Conservation (phyloP, 2,329 filamentous ascomycete genomes). For the Colletotrichum melonis region DNA sequence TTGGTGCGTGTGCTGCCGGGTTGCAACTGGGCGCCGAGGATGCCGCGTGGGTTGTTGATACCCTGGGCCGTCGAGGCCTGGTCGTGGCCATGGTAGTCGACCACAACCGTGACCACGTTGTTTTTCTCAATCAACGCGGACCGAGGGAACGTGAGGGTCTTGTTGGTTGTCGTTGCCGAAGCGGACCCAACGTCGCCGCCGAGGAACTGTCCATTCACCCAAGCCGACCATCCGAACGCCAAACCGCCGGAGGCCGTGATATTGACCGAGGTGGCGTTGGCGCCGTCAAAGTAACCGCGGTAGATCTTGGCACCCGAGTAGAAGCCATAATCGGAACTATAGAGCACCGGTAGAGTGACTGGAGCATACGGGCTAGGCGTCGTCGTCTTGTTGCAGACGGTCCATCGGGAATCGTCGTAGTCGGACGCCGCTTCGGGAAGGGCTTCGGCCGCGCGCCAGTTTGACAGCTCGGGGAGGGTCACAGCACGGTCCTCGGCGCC, state of each 20-base stretch:
- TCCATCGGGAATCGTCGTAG: conserved; percentile 80
- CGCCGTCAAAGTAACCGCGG: conserved; percentile 75
- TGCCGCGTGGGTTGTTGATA: conserved; percentile 70
- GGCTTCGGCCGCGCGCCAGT: conserved; percentile 78
- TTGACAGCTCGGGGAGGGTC: conserved; percentile 65
- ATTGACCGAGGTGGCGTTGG: conserved; percentile 69
- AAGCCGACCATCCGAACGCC: conserved; percentile 76
- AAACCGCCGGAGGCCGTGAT: conserved; percentile 73
- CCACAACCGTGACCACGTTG: conserved; percentile 72
- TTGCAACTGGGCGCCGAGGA: conserved; percentile 66
- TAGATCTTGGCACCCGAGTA: conserved; percentile 76
- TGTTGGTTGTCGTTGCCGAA: conserved; percentile 52
- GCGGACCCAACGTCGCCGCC: conserved; percentile 71
- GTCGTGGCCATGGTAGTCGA: conserved; percentile 79
- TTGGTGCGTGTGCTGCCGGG: conserved; percentile 47
- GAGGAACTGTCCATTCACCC: conserved; percentile 73
- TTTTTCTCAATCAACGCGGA: conserved; percentile 60
- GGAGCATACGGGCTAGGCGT: conserved; percentile 70
- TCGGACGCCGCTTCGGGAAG: conserved; percentile 73
- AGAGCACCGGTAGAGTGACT: conserved; percentile 74
- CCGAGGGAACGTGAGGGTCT: conserved; percentile 65
- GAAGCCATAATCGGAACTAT: conserved; percentile 81
- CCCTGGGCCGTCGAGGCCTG: conserved; percentile 72
- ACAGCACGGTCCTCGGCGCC: conserved; percentile 50
- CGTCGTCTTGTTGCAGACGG: conserved; percentile 64